Percentiles rank a stretch among this genome's conserved stretches.
Evolutionary conservation across 2,329 filamentous ascomycete genomes (phyloP).

Genomic region (Ceratocystis alfenasii): DNA sequence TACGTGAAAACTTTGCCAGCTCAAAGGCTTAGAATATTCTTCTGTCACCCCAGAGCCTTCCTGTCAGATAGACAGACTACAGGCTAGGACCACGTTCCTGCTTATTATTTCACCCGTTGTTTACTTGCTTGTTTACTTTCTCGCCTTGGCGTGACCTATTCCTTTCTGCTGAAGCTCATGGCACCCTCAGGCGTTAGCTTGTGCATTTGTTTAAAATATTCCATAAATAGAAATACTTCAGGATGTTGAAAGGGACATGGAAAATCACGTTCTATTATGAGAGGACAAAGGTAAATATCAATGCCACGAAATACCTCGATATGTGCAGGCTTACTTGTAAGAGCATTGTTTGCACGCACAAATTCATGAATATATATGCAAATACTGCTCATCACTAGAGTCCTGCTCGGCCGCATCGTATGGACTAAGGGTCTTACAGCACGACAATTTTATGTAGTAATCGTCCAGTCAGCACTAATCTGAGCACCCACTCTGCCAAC

Average conservation of each 20-base stretch:
- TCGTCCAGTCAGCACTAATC: conserved; percentile 44
- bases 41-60: background rate
- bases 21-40: background rate
- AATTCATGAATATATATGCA: background rate
- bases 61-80: too few relatives aligned
- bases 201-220: background rate
- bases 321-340: too few relatives aligned
- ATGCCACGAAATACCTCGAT: too few relatives aligned
- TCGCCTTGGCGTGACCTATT: background rate
- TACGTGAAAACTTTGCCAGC: background rate
- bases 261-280: too few relatives aligned
- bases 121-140: background rate
- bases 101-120: background rate
- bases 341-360: too few relatives aligned
- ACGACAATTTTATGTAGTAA: conserved; percentile 27
- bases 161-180: background rate
- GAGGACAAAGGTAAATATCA: too few relatives aligned
- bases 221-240: background rate
- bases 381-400: background rate
- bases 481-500: conserved; percentile 40
- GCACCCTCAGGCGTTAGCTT: background rate
- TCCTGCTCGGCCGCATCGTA: background rate
- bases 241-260: background rate
- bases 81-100: background rate
- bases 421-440: background rate